A percentile compares a stretch with the other conserved stretches of the same genome.
Conservation (phyloP, 2,329 filamentous ascomycete genomes). For the Beauveria sp. region DNA sequence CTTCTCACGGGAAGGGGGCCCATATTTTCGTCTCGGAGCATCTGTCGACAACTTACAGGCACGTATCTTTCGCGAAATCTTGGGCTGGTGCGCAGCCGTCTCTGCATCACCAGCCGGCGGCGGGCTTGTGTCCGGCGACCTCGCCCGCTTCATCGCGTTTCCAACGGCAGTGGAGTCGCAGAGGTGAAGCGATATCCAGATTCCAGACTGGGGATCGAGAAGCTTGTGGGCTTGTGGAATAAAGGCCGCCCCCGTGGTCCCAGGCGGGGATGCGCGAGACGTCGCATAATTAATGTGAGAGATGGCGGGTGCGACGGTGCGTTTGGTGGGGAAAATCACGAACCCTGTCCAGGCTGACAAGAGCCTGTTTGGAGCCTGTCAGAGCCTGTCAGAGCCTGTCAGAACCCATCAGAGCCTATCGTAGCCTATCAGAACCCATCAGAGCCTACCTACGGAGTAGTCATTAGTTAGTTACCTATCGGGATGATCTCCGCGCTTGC, state of each 20-base stretch:
- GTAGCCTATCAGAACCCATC: too few species aligned
- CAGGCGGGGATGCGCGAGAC: not conserved
- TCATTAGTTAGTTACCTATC: not conserved
- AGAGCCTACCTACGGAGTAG: too few species aligned
- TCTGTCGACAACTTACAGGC: constrained; percentile 20
- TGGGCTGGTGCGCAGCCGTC: constrained; percentile 17
- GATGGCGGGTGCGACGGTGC: not conserved
- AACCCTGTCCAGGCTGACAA: not conserved
- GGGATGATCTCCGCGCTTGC: constrained; percentile 4
- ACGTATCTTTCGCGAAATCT: constrained; percentile 26
- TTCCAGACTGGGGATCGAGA: constrained; percentile 26
- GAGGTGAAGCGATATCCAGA: constrained; percentile 7
- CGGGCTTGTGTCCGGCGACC: constrained; percentile 16
- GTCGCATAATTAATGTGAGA: not conserved
- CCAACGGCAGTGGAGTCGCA: constrained; percentile 10
- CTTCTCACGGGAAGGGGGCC: too few species aligned
- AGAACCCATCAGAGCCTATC: not conserved
- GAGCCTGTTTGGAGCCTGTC: not conserved
- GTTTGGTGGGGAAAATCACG: not conserved
- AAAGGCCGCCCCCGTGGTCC: constrained; percentile 3
- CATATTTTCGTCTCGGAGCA: not conserved
- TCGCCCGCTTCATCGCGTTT: constrained; percentile 17
- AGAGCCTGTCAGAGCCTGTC: too few species aligned
- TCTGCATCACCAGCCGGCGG: not conserved
- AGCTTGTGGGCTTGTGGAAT: constrained; percentile 2